Percentiles rank a stretch among this genome's conserved stretches.
These are phyloP conservation scores for Pyronema domesticum DNA, from an alignment of 495 filamentous ascomycete genomes.

Conservation along the genomic window DNA sequence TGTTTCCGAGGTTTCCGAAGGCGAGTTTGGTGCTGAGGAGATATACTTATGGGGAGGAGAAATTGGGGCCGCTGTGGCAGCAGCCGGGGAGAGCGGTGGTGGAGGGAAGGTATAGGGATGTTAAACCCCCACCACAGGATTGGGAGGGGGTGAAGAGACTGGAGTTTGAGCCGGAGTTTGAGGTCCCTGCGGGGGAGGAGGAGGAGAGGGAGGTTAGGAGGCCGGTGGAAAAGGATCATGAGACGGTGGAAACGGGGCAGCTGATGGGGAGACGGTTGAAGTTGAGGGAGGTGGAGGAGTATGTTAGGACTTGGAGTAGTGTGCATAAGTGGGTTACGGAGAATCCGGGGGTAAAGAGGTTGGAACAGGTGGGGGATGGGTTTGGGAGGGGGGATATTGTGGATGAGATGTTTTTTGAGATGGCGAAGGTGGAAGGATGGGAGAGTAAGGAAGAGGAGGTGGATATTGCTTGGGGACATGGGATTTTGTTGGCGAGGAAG, in stretches of 20 bases:
- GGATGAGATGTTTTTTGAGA: slow-evolving; percentile 38
- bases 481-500: slow-evolving; percentile 35
- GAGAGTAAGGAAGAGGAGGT: slow-evolving; percentile 33
- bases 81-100: slow-evolving; percentile 40
- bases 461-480: slow-evolving; percentile 38
- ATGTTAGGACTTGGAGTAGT: slow-evolving; percentile 38
- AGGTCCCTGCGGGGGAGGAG: neutral
- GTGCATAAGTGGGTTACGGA: slow-evolving; percentile 38
- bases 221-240: neutral
- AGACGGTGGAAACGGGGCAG: slow-evolving; percentile 11
- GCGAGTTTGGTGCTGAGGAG: slow-evolving; percentile 33
- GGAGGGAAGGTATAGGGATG: slow-evolving; percentile 29
- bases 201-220: neutral
- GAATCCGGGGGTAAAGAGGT: slow-evolving; percentile 30
- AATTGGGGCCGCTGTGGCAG: slow-evolving; percentile 42
- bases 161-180: slow-evolving; percentile 37
- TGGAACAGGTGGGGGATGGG: slow-evolving; percentile 30
- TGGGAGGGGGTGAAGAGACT: slow-evolving; percentile 36
- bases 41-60: slow-evolving; percentile 33
- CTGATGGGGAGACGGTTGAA: slow-evolving; percentile 34
- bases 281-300: slow-evolving; percentile 38
- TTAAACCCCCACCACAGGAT: slow-evolving; percentile 32
- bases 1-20: slow-evolving; percentile 32
- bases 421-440: slow-evolving; percentile 30
- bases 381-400: slow-evolving; percentile 30